phyloP scores from a whole-genome alignment of 2,329 filamentous ascomycete genomes.

The Amesomyces nigricolor region DNA sequence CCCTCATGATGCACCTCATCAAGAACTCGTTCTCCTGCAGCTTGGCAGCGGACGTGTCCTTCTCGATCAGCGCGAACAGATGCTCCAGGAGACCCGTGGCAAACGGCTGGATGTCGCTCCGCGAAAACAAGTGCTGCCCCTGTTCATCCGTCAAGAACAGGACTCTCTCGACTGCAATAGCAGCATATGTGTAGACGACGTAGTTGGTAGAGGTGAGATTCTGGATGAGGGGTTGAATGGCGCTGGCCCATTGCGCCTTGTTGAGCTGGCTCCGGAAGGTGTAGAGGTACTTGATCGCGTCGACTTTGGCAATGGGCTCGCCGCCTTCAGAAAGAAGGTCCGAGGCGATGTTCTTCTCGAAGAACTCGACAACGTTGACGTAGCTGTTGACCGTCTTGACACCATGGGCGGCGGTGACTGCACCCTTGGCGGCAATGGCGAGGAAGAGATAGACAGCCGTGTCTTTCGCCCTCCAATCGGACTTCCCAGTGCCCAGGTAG shows the following conservation, averaged over 20 bases:
- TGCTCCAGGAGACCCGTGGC: conserved; percentile 84
- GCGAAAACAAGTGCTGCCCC: conserved; percentile 72
- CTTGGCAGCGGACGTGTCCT: conserved; percentile 78
- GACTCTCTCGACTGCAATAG: conserved; percentile 91
- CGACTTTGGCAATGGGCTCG: conserved; percentile 87
- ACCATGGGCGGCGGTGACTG: conserved; percentile 79
- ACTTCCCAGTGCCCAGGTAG: conserved; percentile 73
- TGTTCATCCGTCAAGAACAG: conserved; percentile 74
- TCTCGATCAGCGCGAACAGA: conserved; percentile 85
- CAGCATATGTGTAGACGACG: conserved; percentile 95
- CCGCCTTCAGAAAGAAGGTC: conserved; percentile 70
- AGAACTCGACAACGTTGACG: conserved; percentile 89
- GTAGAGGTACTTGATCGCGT: conserved; percentile 97
- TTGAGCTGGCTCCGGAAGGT: conserved; percentile 93
- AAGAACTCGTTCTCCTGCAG: conserved; percentile 98
- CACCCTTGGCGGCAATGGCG: conserved; percentile 87
- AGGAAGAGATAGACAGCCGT: conserved; percentile 97
- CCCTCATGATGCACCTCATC: conserved; percentile 98
- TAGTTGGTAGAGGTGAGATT: conserved; percentile 88
- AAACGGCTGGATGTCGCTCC: conserved; percentile 70
- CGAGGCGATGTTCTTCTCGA: conserved; percentile 85
- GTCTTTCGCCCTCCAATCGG: conserved; percentile 95
- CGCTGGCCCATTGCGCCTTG: conserved; percentile 84
- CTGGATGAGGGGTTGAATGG: conserved; percentile 83
- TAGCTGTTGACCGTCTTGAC: conserved; percentile 84